Percentiles rank a stretch among this genome's conserved stretches.
These are phyloP conservation scores for Schizosaccharomyces osmophilus DNA, from an alignment of 805 yeast species.

Conservation along the genomic window DNA sequence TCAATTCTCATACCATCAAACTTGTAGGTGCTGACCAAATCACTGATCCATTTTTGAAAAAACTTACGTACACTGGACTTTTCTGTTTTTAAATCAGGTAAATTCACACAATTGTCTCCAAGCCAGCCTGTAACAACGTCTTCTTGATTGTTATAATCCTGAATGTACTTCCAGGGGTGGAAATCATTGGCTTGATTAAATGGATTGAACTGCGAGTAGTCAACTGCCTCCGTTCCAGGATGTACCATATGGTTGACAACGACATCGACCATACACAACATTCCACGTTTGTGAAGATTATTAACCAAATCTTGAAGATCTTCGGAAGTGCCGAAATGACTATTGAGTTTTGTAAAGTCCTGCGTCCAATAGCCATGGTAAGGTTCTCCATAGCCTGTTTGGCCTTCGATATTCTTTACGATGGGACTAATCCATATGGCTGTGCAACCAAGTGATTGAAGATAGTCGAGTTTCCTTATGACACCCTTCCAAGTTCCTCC, in stretches of 20 bases:
- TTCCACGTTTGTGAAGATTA: conserved; percentile 2
- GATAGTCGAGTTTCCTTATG: conserved; percentile 3
- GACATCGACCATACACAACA: conserved; percentile 4
- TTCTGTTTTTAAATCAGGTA: conserved; percentile 1
- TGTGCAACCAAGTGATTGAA: conserved; percentile 4
- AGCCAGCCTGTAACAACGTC: conserved; percentile 1
- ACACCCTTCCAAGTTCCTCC: conserved; percentile 5
- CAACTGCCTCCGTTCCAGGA: background rate
- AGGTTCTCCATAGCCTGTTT: conserved; percentile 2
- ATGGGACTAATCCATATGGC: conserved; percentile 5
- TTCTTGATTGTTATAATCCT: background rate
- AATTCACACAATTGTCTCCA: background rate
- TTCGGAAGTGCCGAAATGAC: background rate
- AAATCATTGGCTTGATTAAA: conserved; percentile 1
- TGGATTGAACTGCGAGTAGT: conserved; percentile 1
- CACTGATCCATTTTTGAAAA: conserved; percentile 1
- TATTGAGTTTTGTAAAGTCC: background rate
- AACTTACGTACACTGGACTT: background rate
- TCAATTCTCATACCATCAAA: conserved; percentile 4
- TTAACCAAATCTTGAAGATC: conserved; percentile 1
- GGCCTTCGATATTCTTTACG: conserved; percentile 2
- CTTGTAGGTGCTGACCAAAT: background rate
- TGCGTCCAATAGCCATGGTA: conserved; percentile 4
- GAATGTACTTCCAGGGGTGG: background rate
- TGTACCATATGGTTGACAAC: conserved; percentile 3